Evolutionary conservation across 1,139 yeast genomes (phyloP), one percentile per base, ranked within the genome.

Genomic region (Scheffersomyces illinoinensis): DNA sequence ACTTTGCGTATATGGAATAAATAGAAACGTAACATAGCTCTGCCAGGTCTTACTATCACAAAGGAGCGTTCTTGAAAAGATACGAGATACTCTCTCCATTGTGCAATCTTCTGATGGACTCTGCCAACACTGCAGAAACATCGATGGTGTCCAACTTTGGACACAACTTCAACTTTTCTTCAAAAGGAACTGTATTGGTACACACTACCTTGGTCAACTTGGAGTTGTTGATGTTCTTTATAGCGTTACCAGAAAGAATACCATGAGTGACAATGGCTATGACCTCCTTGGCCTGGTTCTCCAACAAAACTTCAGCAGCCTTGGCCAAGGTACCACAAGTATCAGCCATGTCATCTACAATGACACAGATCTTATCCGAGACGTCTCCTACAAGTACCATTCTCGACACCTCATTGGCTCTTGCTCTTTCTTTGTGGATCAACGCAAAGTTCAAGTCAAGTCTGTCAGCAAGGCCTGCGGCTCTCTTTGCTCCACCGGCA

Each of bases 401-500:
- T 69, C 92, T 84, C 52, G 93, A 87, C 43, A 93, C 97, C 73
- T 93, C 98, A 74, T 95, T 95, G 53, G 98, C 98, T 63, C 93
- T 85, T 52, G 95, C 96, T 71, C 99, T 86, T 77, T 95, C 99
- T 76, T 95, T 95, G 77, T 95, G 99, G 68, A 95, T 95, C 73
- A 95, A 85, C 17, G 99, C 98, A 76, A 95, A 95, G 76, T 93
- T 93, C 68, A 93, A 83, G 73, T 93, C 98, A 64, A 95, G 82
- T 64, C 93, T 85, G 74, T 95, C 98, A 55, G 98, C 98, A 66
- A 95, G 82, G 8, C 95, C 91, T 1, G 99, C 98, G 12, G 97
- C 99, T 71, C 99, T 86, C 76, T 95, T 95, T 61, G 99, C 99
- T 59, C 99, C 99, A 69, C 99, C 99, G 4, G 99, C 99, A 78